Base-by-base conservation (phyloP, 306 rosid species). In the Quercus variabilis region DNA sequence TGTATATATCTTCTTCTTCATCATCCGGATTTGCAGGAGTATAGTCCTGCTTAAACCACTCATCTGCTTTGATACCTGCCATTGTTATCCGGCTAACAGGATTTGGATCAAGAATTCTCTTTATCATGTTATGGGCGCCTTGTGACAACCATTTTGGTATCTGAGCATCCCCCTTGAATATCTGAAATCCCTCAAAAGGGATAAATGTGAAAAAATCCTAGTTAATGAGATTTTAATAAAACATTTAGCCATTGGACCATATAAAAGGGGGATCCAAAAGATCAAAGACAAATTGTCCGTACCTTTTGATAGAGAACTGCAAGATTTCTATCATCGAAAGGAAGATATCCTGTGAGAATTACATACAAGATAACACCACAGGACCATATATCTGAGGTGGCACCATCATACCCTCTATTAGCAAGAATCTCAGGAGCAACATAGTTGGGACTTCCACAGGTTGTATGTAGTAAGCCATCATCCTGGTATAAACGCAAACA, bases 361-460 rank as follows among this genome's bases (percentile, higher is more conserved):
- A 90, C 98, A 52, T 78, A 93, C 87, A 95, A 88, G 75, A 95
- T 89, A 76, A 95, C 97, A 25, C 99, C 99, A 73, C 97, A 95
- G 9, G 99, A 88, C 99, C 99, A 95, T 64, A 82, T 75, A 82
- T 95, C 99, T 19, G 99, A 88, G 88, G 94, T 80, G 49, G 94
- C 93, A 63, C 99, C 99, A 7, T 93, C 84, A 69, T 95, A 95
- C 19, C 99, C 99, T 75, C 85, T 88, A 69, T 95, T 91, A 52
- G 90, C 89, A 46, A 95, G 87, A 83, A 95, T 76, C 89, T 95
- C 99, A 1, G 99, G 99, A 38, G 99, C 99, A 60, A 95, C 99
- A 80, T 95, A 95, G 79, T 95, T 92, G 28, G 99, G 98, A 80
- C 98, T 95, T 90, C 99, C 99, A 83, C 99, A 95, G 15, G 98